These are phyloP conservation scores for Vinca major DNA, from an alignment of 305 asterid species.

Conservation along the genomic window DNA sequence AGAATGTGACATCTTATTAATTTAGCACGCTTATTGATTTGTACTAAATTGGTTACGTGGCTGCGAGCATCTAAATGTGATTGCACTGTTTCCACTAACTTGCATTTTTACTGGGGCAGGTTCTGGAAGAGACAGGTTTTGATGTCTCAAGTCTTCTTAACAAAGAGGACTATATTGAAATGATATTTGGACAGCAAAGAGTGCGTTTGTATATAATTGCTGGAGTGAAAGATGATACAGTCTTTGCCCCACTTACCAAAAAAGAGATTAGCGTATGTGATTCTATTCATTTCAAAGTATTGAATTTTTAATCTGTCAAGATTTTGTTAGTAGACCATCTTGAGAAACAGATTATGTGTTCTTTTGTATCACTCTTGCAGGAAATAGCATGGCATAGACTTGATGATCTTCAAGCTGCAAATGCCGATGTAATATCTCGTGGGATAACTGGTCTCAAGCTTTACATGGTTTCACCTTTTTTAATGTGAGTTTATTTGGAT, in stretches of 20 bases:
- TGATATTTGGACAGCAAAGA: constrained; percentile 88
- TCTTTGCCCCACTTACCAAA: constrained; percentile 79
- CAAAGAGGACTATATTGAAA: constrained; percentile 67
- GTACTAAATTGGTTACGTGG: not conserved
- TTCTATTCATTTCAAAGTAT: constrained; percentile 6
- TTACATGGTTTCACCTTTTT: constrained; percentile 96
- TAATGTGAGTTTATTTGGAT: constrained; percentile 45
- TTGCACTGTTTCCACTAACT: constrained; percentile 3
- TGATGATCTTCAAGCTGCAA: constrained; percentile 77
- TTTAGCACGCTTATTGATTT: not conserved
- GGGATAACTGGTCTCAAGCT: constrained; percentile 83
- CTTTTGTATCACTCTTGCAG: constrained; percentile 27
- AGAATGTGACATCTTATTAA: constrained; percentile 1
- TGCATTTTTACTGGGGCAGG: constrained; percentile 36
- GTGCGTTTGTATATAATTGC: constrained; percentile 77
- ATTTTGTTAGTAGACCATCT: not conserved
- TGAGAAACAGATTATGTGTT: not conserved
- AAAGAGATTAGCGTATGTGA: constrained; percentile 82
- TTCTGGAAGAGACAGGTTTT: constrained; percentile 83
- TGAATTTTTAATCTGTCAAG: constrained; percentile 1
- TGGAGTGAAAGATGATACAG: constrained; percentile 75
- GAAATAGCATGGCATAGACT: constrained; percentile 98
- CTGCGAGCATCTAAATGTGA: not conserved
- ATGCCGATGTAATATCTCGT: constrained; percentile 84
- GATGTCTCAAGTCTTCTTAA: constrained; percentile 68